Conservation (phyloP, 345 rosid genomes). For the Eucalyptus microcorys region DNA sequence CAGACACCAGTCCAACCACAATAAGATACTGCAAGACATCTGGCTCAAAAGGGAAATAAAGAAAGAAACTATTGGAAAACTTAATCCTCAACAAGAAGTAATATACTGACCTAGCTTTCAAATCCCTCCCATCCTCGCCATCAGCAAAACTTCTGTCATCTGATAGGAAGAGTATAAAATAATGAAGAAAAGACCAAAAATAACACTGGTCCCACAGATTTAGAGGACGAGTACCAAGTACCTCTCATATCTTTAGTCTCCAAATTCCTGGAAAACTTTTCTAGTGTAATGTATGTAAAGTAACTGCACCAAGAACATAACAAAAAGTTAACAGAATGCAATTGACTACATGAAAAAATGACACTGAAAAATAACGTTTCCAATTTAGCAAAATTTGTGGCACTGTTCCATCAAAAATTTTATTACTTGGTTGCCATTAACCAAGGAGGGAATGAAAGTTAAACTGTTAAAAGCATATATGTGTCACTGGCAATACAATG, state of each 20-base stretch:
- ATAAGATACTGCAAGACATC: neutral
- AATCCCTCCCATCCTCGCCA: conserved; percentile 3
- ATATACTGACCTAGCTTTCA: conserved; percentile 37
- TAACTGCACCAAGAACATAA: conserved; percentile 21
- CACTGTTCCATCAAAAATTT: neutral
- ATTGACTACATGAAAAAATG: neutral
- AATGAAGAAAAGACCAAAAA: neutral
- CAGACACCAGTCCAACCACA: neutral
- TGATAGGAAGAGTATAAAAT: conserved; percentile 5
- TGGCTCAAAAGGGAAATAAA: neutral
- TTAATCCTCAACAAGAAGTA: neutral
- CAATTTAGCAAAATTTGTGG: neutral
- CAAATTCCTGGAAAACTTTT: conserved; percentile 41
- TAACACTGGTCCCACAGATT: neutral
- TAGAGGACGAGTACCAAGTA: neutral
- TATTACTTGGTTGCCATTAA: neutral
- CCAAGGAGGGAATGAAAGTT: neutral
- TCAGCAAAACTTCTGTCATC: neutral
- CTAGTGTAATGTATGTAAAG: conserved; percentile 73
- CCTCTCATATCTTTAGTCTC: conserved; percentile 26
- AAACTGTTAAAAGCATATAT: neutral
- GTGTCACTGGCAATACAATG: neutral
- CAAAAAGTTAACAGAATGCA: neutral
- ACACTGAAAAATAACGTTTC: neutral
- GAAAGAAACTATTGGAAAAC: neutral